phyloP scores from a whole-genome alignment of 2,329 filamentous ascomycete genomes.

The Bipolaris sorokiniana region DNA sequence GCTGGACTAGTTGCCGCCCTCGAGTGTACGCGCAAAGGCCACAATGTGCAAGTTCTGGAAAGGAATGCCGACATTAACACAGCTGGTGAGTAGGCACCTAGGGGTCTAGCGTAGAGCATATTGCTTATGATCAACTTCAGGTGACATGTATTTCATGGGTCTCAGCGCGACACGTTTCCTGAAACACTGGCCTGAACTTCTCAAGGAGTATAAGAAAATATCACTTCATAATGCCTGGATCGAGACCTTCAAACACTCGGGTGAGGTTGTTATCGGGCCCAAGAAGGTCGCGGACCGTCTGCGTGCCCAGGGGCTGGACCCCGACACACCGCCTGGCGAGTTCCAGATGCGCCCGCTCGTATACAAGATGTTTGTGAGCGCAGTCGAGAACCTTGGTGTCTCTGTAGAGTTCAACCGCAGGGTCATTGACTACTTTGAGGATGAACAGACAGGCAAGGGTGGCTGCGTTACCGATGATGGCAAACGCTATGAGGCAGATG shows the following conservation, averaged over 20 bases:
- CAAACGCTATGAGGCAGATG: conserved; percentile 51
- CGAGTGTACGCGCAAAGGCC: conserved; percentile 50
- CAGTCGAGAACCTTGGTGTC: conserved; percentile 55
- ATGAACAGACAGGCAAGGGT: conserved; percentile 47
- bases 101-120: neutral
- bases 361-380: conserved; percentile 61
- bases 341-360: conserved; percentile 64
- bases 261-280: conserved; percentile 57
- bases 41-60: conserved; percentile 51
- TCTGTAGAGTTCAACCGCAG: conserved; percentile 51
- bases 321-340: conserved; percentile 59
- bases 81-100: conserved; percentile 50
- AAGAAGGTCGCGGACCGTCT: conserved; percentile 59
- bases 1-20: conserved; percentile 49
- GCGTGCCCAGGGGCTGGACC: conserved; percentile 52
- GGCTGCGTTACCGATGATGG: conserved; percentile 49
- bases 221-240: conserved; percentile 63
- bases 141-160: conserved; percentile 67
- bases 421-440: conserved; percentile 55
- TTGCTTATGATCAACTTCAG: conserved; percentile 39
- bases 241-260: conserved; percentile 62
- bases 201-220: conserved; percentile 58
- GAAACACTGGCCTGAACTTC: conserved; percentile 62
- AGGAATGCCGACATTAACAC: conserved; percentile 59
- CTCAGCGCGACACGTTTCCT: conserved; percentile 62